A percentile compares a stretch with the other conserved stretches of the same genome.
These are phyloP conservation scores for Picea abies DNA, from an alignment of 83 land plant genomes.

Conservation along the genomic window DNA sequence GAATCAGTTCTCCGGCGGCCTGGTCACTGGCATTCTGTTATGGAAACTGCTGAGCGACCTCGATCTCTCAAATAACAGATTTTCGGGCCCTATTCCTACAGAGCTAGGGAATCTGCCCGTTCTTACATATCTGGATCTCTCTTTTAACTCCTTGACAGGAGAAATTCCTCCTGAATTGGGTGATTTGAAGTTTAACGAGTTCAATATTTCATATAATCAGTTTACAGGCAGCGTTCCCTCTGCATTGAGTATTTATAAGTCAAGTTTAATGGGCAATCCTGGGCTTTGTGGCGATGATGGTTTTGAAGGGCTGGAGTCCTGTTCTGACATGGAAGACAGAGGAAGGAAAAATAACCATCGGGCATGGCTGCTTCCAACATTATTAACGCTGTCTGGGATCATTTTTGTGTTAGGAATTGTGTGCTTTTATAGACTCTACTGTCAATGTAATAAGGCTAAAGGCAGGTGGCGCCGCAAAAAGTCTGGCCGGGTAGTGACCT, in stretches of 20 bases:
- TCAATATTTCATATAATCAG: no score
- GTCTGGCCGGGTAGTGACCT: conserved; percentile 32
- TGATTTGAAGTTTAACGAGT: neutral
- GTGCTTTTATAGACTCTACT: neutral
- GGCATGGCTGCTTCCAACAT: neutral
- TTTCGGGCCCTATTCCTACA: conserved; percentile 30
- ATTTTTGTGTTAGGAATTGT: neutral
- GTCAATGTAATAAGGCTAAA: neutral
- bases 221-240: no score
- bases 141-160: conserved; percentile 21
- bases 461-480: neutral
- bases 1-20: conserved; percentile 35
- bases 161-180: conserved; percentile 22
- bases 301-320: no score
- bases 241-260: no score
- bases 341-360: no score
- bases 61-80: conserved; percentile 30
- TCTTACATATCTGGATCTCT: conserved; percentile 31
- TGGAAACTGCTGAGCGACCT: conserved; percentile 44
- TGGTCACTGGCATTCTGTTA: conserved; percentile 22
- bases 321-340: no score
- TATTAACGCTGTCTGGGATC: conserved; percentile 6
- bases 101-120: conserved; percentile 18
- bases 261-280: conserved; percentile 14
- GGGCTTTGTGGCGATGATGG: conserved; percentile 15